Conservation (phyloP, 805 yeast genomes). For the Isabelozyma rhagii region DNA sequence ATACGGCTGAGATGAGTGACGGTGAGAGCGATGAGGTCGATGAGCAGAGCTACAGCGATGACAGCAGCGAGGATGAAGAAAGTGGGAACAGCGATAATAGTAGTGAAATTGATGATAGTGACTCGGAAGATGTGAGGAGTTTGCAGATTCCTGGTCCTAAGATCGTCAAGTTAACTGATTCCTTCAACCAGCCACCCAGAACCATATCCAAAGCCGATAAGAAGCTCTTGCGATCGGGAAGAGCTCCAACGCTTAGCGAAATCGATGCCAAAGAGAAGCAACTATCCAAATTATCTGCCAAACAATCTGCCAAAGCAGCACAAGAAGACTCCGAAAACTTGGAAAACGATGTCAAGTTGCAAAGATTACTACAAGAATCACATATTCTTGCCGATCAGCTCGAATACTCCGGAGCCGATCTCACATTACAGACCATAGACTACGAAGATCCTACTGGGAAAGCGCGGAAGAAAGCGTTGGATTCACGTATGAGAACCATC, state of each 20-base stretch:
- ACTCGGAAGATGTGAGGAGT: conserved; percentile 7
- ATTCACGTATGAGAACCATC: conserved; percentile 50
- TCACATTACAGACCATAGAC: conserved; percentile 61
- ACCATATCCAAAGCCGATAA: conserved; percentile 43
- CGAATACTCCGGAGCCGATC: conserved; percentile 61
- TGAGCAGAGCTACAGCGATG: conserved; percentile 10
- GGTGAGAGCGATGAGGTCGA: conserved; percentile 6
- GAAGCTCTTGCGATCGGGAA: conserved; percentile 56
- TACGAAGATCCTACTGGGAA: conserved; percentile 65
- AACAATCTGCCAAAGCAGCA: conserved; percentile 31
- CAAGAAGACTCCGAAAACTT: conserved; percentile 50
- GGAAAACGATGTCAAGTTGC: conserved; percentile 70
- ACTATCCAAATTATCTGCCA: conserved; percentile 25
- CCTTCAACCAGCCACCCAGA: conserved; percentile 24
- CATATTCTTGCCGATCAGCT: conserved; percentile 52
- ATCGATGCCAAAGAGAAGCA: conserved; percentile 21
- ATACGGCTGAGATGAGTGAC: conserved; percentile 15
- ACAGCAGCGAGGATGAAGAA: conserved; percentile 8
- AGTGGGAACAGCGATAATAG: neutral
- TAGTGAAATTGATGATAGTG: conserved; percentile 5
- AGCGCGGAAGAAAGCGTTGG: conserved; percentile 62
- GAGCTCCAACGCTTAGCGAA: conserved; percentile 48
- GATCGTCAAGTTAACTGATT: conserved; percentile 47
- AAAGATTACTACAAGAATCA: conserved; percentile 66
- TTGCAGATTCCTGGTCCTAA: conserved; percentile 26